phyloP scores from a whole-genome alignment of 2,329 filamentous ascomycete species.

The Aureobasidium pullulans region DNA sequence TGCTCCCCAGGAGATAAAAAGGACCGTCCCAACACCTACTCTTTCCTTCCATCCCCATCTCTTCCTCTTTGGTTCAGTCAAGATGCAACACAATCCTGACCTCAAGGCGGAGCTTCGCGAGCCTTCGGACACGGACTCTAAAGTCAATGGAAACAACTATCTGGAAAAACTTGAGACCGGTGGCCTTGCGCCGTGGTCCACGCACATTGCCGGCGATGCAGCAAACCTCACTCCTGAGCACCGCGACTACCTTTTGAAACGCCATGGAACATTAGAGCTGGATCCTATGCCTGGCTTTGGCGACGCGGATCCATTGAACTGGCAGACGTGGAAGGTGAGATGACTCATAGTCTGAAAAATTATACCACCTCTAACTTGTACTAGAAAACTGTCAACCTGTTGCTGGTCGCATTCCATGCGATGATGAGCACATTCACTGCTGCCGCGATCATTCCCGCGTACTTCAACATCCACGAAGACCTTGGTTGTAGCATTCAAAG shows the following conservation, averaged over 20 bases:
- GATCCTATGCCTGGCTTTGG: slow-evolving; percentile 46
- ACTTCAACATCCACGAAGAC: slow-evolving; percentile 44
- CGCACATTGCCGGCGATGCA: slow-evolving; percentile 15
- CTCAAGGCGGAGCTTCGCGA: background rate
- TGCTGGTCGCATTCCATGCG: slow-evolving; percentile 43
- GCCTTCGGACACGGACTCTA: background rate
- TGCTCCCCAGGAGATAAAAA: slow-evolving; percentile 5
- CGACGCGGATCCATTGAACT: slow-evolving; percentile 50
- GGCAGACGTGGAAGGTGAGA: slow-evolving; percentile 41
- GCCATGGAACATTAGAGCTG: slow-evolving; percentile 48
- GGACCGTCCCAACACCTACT: background rate
- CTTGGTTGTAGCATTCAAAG: slow-evolving; percentile 41
- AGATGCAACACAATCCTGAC: background rate
- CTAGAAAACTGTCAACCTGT: slow-evolving; percentile 45
- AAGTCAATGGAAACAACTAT: background rate
- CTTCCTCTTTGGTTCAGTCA: background rate
- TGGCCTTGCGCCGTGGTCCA: slow-evolving; percentile 1
- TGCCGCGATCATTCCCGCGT: slow-evolving; percentile 47
- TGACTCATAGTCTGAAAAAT: background rate
- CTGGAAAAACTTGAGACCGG: slow-evolving; percentile 6
- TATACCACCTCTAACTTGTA: background rate
- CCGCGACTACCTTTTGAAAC: slow-evolving; percentile 43
- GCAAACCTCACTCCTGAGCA: slow-evolving; percentile 37
- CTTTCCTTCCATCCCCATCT: background rate
- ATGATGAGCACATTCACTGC: slow-evolving; percentile 50